Base-by-base conservation (phyloP, 2,329 filamentous ascomycete species). In the Thielaviopsis ethacetica region DNA sequence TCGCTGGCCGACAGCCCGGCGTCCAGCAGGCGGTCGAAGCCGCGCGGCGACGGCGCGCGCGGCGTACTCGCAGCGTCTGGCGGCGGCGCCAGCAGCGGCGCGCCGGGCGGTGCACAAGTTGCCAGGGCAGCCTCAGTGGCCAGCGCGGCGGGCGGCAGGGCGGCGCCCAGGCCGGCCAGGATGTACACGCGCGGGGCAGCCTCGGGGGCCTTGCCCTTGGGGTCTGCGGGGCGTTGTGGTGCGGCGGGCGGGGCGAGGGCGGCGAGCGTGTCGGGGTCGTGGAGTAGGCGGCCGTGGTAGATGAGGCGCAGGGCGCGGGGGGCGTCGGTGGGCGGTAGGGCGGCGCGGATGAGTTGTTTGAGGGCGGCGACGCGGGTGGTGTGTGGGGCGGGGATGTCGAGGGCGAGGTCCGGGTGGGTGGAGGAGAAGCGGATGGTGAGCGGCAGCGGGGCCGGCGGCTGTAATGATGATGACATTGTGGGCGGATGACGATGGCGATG, bases 351-450 rank as follows among this genome's bases (percentile, higher is more conserved):
- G 56, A 86, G 77, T 65, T 86, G 84, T 71, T 95, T 95, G 60
- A 97, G 79, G 1, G 85, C 81, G 59, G 89, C 79, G 58, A 88
- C 81, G 50, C 88, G 88, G 12, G 85, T 90, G 34, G 76, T 75
- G 54, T 76, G 71, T 0, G 91, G 88, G 5, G 76, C 73, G 54
- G 81, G 70, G 66, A 97, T 82, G 66, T 88, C 83, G 62, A 97
- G 80, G 49, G 85, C 79, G 47, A 96, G 80, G 69, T 97, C 93
- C 17, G 89, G 85, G 60, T 91, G 79, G 1, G 88, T 84, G 62
- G 85, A 84, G 57, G 89, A 89, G 79, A 98, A 97, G 70, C 91
- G 90, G 69, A 97, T 84, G 44, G 88, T 91, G 53, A 97, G 77
- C 66, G 86, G 83, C 59, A 95, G 76, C 38, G 77, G 77, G 21